Base-by-base conservation (phyloP, 73 alveolate genomes). In the Urostyla sp. region DNA sequence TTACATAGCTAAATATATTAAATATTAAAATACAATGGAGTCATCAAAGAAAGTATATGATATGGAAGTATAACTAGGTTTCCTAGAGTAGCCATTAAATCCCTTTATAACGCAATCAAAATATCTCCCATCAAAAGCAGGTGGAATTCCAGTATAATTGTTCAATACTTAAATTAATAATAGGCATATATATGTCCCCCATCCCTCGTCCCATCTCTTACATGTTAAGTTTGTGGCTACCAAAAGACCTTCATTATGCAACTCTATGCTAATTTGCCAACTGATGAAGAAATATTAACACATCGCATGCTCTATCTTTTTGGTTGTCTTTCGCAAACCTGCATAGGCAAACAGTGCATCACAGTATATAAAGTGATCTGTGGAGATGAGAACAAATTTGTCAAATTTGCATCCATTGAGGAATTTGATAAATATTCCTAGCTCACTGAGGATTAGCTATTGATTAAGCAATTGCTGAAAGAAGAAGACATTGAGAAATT, bases 221-320 rank as follows among this genome's bases (percentile, higher is more conserved):
- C 44, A 69, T 69, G 83, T 30, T 11, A 69, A 16, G 34, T 46
- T 55, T 69, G 83, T 69, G 83, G 83, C 52, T 69, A 69, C 48
- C 20, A 69, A 10, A 10, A n/a, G 24, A 40, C 69, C 7, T 69
- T 69, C 44, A 52, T 69, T 27, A 48, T 69, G 72, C 72, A 69
- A 32, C 54, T 69, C 11, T 69, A 69, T 23, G 67, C 83, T 24
- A 63, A 36, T 23, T 57, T 43, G 37, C 28, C 69, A 13, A 20
- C 53, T 4, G 20, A 37, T 36, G 53, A 10, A 24, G 72, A 48
- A 34, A 16, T 11, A 10, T 40, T 16, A 10, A 34, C 31, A n/a
- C 83, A 69, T 49, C 11, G 83, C 15, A 48, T 59, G 6, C 69
- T 69, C 7, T 69, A 69, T 49, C 51, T 69, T 2, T 69, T 69